Percentiles rank a stretch among this genome's conserved stretches.
Evolutionary conservation across 306 rosid species (phyloP).

Genomic region (Vigna reflexopilosa): DNA sequence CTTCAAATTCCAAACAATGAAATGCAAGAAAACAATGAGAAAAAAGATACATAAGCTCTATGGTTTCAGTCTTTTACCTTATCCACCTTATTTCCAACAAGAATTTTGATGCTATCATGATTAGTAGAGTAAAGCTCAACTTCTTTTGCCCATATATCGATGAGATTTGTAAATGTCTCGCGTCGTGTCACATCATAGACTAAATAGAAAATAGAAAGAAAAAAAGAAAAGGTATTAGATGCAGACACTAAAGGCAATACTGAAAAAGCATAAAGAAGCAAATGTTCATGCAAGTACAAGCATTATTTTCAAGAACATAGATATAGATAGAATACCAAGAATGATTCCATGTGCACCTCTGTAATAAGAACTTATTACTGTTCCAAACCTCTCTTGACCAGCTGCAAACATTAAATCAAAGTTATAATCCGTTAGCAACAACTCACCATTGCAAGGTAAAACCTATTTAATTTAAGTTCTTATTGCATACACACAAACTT

Average conservation of each 20-base stretch:
- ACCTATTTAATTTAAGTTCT: too few species aligned
- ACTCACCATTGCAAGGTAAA: constrained; percentile 20
- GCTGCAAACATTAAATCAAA: constrained; percentile 59
- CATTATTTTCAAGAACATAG: constrained; percentile 9
- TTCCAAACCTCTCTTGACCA: constrained; percentile 98
- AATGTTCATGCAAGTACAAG: constrained; percentile 16
- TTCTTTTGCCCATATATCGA: constrained; percentile 83
- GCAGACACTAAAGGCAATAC: constrained; percentile 28
- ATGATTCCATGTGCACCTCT: constrained; percentile 97
- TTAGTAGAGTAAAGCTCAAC: constrained; percentile 74
- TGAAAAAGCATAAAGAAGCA: constrained; percentile 17
- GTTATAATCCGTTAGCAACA: constrained; percentile 9
- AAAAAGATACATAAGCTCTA: neutral
- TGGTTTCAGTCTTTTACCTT: constrained; percentile 57
- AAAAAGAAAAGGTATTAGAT: constrained; percentile 11
- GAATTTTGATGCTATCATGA: constrained; percentile 74
- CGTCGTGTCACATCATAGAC: constrained; percentile 93
- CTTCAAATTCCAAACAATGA: constrained; percentile 34
- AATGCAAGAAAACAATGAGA: neutral
- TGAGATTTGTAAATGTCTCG: constrained; percentile 80
- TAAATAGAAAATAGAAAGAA: constrained; percentile 41
- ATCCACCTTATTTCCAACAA: constrained; percentile 94
- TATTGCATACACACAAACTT: too few species aligned
- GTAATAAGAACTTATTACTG: constrained; percentile 86
- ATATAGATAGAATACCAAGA: constrained; percentile 68